A percentile compares a stretch with the other conserved stretches of the same genome.
These are phyloP conservation scores for Fomitopsis pulvina DNA, from an alignment of 768 basidiomycete species.

Conservation along the genomic window DNA sequence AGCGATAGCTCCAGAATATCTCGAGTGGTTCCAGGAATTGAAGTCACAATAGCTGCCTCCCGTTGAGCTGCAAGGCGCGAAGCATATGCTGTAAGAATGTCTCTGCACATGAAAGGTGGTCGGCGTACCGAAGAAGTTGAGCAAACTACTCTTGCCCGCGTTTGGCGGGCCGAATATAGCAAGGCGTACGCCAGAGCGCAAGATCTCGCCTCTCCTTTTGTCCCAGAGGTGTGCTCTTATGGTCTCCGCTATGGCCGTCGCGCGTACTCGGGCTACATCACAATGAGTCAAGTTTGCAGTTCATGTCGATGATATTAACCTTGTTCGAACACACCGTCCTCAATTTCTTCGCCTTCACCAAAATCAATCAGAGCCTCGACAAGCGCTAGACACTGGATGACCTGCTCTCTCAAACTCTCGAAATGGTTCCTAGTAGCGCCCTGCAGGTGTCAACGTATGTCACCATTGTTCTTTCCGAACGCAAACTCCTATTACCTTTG, in stretches of 20 bases:
- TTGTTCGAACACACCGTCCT: conserved; percentile 70
- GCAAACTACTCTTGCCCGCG: conserved; percentile 85
- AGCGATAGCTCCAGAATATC: conserved; percentile 82
- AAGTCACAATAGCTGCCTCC: conserved; percentile 86
- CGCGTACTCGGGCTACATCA: conserved; percentile 47
- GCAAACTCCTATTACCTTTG: conserved; percentile 37
- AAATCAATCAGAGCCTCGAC: conserved; percentile 92
- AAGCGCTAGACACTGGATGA: conserved; percentile 68
- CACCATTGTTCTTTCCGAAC: background rate
- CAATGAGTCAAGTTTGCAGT: background rate
- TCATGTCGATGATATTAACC: conserved; percentile 37
- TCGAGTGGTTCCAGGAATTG: conserved; percentile 83
- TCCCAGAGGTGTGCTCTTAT: conserved; percentile 61
- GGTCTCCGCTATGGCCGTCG: conserved; percentile 36
- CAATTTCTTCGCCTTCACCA: conserved; percentile 86
- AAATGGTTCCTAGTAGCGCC: conserved; percentile 56
- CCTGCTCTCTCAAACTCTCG: conserved; percentile 54
- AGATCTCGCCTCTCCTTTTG: conserved; percentile 72
- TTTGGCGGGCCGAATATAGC: conserved; percentile 93
- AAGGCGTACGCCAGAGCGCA: conserved; percentile 74
- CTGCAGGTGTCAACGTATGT: conserved; percentile 28
- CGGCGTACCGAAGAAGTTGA: background rate
- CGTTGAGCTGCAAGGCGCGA: conserved; percentile 82
- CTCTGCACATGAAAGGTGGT: too few relatives aligned
- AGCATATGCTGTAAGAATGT: too few relatives aligned